These are phyloP conservation scores for Irpex sp. DNA, from an alignment of 1,284 basidiomycete genomes.

Conservation along the genomic window DNA sequence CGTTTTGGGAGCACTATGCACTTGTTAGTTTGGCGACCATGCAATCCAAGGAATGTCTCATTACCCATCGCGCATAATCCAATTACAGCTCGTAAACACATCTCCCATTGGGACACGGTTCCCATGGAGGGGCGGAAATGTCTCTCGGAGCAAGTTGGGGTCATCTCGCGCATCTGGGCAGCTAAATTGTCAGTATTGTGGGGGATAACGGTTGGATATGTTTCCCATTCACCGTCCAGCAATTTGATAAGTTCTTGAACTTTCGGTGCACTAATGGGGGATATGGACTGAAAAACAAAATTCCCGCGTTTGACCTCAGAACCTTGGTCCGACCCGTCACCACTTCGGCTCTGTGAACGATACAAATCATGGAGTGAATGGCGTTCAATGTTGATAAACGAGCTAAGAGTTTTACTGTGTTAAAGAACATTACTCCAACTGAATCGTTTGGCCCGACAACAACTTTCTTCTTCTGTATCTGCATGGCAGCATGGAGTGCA, in stretches of 20 bases:
- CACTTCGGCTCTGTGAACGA: constrained; percentile 33
- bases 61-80: constrained; percentile 84
- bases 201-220: background rate
- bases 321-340: constrained; percentile 47
- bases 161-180: constrained; percentile 54
- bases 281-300: constrained; percentile 74
- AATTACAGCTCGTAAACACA: constrained; percentile 84
- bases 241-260: constrained; percentile 73
- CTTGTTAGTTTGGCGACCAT: constrained; percentile 1
- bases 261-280: constrained; percentile 75
- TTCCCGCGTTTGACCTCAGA: constrained; percentile 76
- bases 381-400: background rate
- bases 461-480: constrained; percentile 88
- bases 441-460: constrained; percentile 84
- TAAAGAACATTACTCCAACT: constrained; percentile 89
- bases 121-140: constrained; percentile 58
- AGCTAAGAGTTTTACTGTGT: constrained; percentile 62
- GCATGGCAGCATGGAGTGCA: constrained; percentile 79
- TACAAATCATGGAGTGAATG: background rate
- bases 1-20: constrained; percentile 71
- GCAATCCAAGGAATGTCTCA: constrained; percentile 18
- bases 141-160: constrained; percentile 46
- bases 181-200: background rate
- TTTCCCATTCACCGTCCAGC: constrained; percentile 56
- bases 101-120: constrained; percentile 72